phyloP scores from a whole-genome alignment of 148 eudicot species.

The Arbutus unedo region DNA sequence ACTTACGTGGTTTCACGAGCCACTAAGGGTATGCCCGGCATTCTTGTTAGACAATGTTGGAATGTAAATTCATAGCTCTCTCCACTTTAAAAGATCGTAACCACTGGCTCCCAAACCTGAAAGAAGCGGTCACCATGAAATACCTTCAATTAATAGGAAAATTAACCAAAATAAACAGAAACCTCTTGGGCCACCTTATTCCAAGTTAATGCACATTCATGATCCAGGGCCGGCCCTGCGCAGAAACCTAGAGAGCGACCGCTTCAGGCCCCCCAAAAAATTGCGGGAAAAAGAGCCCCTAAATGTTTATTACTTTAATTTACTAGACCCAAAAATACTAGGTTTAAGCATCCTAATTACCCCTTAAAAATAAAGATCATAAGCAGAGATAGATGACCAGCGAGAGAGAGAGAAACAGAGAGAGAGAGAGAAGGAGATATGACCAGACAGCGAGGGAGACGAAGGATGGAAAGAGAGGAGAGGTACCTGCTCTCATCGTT shows the following conservation, averaged over 20 bases:
- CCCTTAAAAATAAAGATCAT: no score
- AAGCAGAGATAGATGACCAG: no score
- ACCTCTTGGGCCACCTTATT: not conserved
- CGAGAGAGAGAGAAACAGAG: not conserved
- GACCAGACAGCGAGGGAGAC: not conserved
- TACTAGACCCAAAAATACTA: not conserved
- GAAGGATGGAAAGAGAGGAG: no score
- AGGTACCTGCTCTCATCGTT: not conserved
- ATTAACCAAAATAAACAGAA: not conserved
- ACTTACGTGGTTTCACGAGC: constrained; percentile 75
- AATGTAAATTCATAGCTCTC: constrained; percentile 20
- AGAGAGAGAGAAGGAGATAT: not conserved
- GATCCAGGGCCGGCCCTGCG: not conserved
- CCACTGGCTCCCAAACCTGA: constrained; percentile 23
- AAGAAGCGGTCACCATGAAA: constrained; percentile 12
- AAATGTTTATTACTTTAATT: not conserved
- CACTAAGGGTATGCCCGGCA: constrained; percentile 95
- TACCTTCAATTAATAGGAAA: not conserved
- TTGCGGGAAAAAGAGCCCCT: no score
- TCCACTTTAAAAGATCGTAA: constrained; percentile 8
- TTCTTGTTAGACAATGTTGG: constrained; percentile 38
- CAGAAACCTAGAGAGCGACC: no score
- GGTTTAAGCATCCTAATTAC: no score
- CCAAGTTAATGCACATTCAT: not conserved
- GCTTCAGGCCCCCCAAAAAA: no score